Base-by-base conservation (phyloP, 2,329 filamentous ascomycete genomes). In the Fusarium nisikadoi region DNA sequence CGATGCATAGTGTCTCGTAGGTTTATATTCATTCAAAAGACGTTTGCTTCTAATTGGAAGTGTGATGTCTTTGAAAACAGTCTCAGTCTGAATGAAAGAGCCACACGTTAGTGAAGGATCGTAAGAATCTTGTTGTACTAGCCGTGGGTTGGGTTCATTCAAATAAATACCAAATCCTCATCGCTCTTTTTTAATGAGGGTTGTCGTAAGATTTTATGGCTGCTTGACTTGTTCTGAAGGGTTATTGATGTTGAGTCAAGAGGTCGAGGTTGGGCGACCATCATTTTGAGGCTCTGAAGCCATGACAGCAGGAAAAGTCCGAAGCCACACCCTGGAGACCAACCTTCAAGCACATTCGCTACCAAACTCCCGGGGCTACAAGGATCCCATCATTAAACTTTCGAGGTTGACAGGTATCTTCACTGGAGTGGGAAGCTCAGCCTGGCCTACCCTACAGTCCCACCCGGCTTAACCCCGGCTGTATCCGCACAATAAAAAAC, bases 401-500 rank as follows among this genome's bases (percentile, higher is more conserved):
- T 54, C 4, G 19, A 29, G 25, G 11, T 16, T 53, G 27, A 14
- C 14, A 39, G 20, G 17, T 23, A 27, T 23, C 10, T 31, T 42
- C 16, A 31, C 16, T 54, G 7, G 23, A n/a, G 10, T 3, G 17
- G 9, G 2, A 4, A n/a, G 19, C 16, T 47, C 13, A 53, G 3
- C 9, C 5, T 14, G 5, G 14, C 0, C 8, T 68, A 75, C 70
- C 72, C 74, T 76, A 33, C 5, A 69, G 38, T 20, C 27, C 17
- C 19, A 27, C 33, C 29, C 58, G 69, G 52, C 17, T 23, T 36
- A 72, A 62, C 68, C n/a, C 60, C 72, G 70, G 72, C 49, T 27
- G 16, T 4, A 19, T 39, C 55, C 55, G 25, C 63, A 71, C 72
- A 65, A 70, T 65, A 72, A 72, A 23, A 54, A 71, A 14, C 20